phyloP scores from a whole-genome alignment of 148 eudicot genomes.

The Bassia scoparia region DNA sequence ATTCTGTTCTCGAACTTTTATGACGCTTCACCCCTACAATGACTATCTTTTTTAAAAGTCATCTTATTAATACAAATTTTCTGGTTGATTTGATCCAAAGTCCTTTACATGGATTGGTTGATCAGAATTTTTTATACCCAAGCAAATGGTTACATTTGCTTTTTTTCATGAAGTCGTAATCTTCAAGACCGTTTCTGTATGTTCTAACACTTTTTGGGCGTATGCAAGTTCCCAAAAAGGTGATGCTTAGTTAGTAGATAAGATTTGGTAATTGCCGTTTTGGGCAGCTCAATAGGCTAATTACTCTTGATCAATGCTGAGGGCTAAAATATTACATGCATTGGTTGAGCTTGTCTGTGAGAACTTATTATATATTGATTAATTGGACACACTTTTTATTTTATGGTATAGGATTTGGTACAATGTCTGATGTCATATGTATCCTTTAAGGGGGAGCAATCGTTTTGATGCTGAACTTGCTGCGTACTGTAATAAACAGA shows the following conservation, averaged over 20 bases:
- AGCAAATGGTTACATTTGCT: neutral
- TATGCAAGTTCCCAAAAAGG: conserved; percentile 3
- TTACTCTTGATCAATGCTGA: neutral
- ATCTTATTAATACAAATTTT: neutral
- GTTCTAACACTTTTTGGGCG: neutral
- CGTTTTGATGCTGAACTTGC: neutral
- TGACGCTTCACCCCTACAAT: too few species aligned
- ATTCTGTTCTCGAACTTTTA: too few species aligned
- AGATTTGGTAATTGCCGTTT: conserved; percentile 8
- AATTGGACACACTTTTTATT: neutral
- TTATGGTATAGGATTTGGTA: neutral
- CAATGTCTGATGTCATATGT: neutral
- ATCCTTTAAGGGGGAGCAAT: neutral
- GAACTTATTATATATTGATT: neutral
- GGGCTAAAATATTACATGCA: conserved; percentile 7
- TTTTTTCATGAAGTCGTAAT: neutral
- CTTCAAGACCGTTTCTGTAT: neutral
- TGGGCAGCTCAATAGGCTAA: conserved; percentile 10
- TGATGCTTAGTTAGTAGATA: neutral
- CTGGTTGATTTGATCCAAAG: neutral
- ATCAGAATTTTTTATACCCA: neutral
- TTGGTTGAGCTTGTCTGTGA: neutral
- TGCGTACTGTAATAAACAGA: too few species aligned
- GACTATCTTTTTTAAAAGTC: too few species aligned
- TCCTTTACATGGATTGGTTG: neutral